A percentile compares a stretch with the other conserved stretches of the same genome.
These are phyloP conservation scores for Collybiopsis luxurians DNA, from an alignment of 768 basidiomycete species.

Conservation along the genomic window DNA sequence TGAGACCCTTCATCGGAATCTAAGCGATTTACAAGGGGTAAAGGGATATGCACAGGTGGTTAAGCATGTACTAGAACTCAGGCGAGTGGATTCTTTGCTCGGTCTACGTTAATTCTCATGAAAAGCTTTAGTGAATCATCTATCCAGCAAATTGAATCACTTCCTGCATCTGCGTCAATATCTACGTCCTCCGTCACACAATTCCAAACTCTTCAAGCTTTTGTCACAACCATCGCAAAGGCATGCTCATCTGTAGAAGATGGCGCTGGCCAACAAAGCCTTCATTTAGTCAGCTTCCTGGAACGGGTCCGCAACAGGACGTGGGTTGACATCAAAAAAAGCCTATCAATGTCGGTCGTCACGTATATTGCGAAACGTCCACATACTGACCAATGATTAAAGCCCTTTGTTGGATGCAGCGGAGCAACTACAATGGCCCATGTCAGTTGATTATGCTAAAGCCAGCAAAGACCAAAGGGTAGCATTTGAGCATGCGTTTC, in stretches of 20 bases:
- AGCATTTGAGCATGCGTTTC: conserved; percentile 74
- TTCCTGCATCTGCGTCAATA: conserved; percentile 34
- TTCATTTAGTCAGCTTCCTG: conserved; percentile 64
- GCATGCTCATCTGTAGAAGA: conserved; percentile 46
- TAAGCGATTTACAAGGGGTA: conserved; percentile 76
- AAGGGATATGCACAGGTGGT: conserved; percentile 75
- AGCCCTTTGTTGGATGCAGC: conserved; percentile 65
- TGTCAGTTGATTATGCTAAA: conserved; percentile 60
- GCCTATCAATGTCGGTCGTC: conserved; percentile 56
- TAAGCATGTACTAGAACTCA: conserved; percentile 65
- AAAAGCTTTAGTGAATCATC: conserved; percentile 50
- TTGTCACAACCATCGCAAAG: conserved; percentile 49
- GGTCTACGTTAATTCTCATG: conserved; percentile 5
- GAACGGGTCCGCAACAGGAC: conserved; percentile 63
- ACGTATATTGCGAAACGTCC: not conserved
- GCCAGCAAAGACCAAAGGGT: conserved; percentile 48
- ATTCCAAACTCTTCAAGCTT: conserved; percentile 61
- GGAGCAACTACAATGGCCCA: conserved; percentile 86
- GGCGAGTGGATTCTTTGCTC: conserved; percentile 39
- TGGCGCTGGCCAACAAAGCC: conserved; percentile 41
- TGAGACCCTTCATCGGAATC: conserved; percentile 70
- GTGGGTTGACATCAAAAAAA: conserved; percentile 72
- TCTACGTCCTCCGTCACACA: conserved; percentile 45
- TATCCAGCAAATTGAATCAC: conserved; percentile 45
- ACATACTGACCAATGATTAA: conserved; percentile 4